A percentile compares a stretch with the other conserved stretches of the same genome.
Conservation (phyloP, 192 early-diverging fungal species). For the Chytriomyces hyalinus region DNA sequence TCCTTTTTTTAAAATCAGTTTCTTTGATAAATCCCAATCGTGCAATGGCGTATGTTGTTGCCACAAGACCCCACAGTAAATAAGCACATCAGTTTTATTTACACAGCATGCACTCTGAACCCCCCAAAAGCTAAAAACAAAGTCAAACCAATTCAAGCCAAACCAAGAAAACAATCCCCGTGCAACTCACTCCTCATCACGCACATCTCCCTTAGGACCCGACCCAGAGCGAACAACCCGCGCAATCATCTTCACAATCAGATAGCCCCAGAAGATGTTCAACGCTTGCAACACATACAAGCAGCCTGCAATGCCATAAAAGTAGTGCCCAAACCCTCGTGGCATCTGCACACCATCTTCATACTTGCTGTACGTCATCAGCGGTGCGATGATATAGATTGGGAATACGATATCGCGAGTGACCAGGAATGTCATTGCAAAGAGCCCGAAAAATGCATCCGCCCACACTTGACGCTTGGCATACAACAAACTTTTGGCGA, state of each 20-base stretch:
- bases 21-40: no score
- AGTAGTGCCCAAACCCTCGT: constrained; percentile 26
- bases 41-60: no score
- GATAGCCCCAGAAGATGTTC: constrained; percentile 35
- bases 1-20: no score
- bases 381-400: constrained; percentile 22
- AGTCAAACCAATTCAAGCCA: no score
- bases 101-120: no score
- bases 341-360: constrained; percentile 37
- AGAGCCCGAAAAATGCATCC: constrained; percentile 37
- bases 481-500: constrained; percentile 55
- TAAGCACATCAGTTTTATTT: no score
- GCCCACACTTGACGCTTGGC: constrained; percentile 30
- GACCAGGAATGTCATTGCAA: constrained; percentile 33
- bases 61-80: no score
- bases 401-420: constrained; percentile 39
- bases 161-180: no score
- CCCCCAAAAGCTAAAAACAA: no score
- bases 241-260: constrained; percentile 28
- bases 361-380: constrained; percentile 23
- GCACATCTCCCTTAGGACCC: constrained; percentile 16
- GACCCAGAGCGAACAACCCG: background rate
- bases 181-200: background rate
- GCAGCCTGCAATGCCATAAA: constrained; percentile 14
- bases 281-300: constrained; percentile 30